These are phyloP conservation scores for Heracleum sosnowskyi DNA, from an alignment of 129 eudicot genomes.

Conservation along the genomic window DNA sequence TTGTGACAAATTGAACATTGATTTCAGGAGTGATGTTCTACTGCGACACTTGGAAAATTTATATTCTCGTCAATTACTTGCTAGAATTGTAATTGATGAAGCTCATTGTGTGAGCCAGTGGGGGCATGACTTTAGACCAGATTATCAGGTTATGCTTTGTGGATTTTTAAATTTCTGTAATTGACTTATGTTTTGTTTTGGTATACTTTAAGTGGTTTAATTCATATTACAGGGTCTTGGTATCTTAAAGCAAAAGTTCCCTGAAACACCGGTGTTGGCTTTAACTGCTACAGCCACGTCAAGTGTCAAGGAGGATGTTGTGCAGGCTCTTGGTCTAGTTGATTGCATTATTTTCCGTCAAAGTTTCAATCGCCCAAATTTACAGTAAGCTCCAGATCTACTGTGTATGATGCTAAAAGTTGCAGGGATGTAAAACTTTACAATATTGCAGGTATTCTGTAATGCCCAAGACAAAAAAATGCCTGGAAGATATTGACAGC, in stretches of 20 bases:
- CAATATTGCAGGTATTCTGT: conserved; percentile 62
- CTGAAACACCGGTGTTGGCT: conserved; percentile 84
- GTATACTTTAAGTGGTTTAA: conserved; percentile 11
- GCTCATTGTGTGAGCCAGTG: conserved; percentile 99
- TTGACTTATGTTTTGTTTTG: not conserved
- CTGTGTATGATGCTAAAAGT: conserved; percentile 6
- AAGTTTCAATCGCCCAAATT: conserved; percentile 90
- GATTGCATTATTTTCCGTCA: conserved; percentile 90
- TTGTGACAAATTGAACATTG: conserved; percentile 10
- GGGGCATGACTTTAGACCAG: conserved; percentile 99
- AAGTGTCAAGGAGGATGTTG: conserved; percentile 97
- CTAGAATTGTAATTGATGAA: conserved; percentile 93
- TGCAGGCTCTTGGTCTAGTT: conserved; percentile 96
- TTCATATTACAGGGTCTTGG: conserved; percentile 74
- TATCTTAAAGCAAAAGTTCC: conserved; percentile 92
- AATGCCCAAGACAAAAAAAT: conserved; percentile 83
- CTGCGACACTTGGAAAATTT: conserved; percentile 73
- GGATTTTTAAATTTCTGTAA: conserved; percentile 14
- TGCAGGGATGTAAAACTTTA: conserved; percentile 9
- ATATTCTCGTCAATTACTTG: conserved; percentile 66
- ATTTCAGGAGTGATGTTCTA: conserved; percentile 82
- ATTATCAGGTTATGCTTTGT: conserved; percentile 68
- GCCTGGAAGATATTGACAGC: conserved; percentile 82
- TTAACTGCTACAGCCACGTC: conserved; percentile 98
- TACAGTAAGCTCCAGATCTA: conserved; percentile 39